These are phyloP conservation scores for Pseudogymnoascus sp. DNA, from an alignment of 2,329 filamentous ascomycete species.

Conservation along the genomic window DNA sequence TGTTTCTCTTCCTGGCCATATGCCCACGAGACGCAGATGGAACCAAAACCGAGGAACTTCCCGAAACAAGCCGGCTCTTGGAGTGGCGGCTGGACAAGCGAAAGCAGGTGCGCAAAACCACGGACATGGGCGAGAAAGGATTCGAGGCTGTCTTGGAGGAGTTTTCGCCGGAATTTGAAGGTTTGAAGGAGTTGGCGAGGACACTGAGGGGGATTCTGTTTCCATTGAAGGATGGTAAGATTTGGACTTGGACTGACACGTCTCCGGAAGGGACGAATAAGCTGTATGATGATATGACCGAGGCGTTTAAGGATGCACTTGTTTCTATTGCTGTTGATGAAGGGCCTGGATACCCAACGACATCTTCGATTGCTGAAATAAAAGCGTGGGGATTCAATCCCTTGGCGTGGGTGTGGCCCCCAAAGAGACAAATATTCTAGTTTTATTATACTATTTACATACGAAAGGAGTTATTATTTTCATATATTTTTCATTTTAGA, in stretches of 20 bases:
- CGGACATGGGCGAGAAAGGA: background rate
- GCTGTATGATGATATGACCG: conserved; percentile 19
- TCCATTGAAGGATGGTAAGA: conserved; percentile 14
- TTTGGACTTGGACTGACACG: conserved; percentile 19
- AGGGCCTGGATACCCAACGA: background rate
- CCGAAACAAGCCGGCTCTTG: conserved; percentile 17
- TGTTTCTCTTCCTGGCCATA: conserved; percentile 21
- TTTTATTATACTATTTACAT: too few relatives aligned
- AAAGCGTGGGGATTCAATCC: background rate
- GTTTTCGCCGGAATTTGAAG: conserved; percentile 17
- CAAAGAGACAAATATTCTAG: too few relatives aligned
- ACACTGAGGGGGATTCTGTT: conserved; percentile 18
- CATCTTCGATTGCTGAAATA: background rate
- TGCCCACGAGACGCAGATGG: conserved; percentile 8
- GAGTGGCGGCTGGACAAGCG: conserved; percentile 18
- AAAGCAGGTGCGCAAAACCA: background rate
- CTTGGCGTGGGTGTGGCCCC: too few relatives aligned
- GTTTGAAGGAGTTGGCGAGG: conserved; percentile 17
- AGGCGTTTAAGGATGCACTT: background rate
- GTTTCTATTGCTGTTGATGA: background rate
- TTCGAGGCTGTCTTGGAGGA: conserved; percentile 18
- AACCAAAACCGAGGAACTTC: conserved; percentile 10
- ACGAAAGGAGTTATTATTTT: too few relatives aligned
- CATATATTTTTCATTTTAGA: too few relatives aligned
- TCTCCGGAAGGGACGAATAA: conserved; percentile 15